These are phyloP conservation scores for Umbelopsis vinacea DNA, from an alignment of 192 early-diverging fungal genomes.

Conservation along the genomic window DNA sequence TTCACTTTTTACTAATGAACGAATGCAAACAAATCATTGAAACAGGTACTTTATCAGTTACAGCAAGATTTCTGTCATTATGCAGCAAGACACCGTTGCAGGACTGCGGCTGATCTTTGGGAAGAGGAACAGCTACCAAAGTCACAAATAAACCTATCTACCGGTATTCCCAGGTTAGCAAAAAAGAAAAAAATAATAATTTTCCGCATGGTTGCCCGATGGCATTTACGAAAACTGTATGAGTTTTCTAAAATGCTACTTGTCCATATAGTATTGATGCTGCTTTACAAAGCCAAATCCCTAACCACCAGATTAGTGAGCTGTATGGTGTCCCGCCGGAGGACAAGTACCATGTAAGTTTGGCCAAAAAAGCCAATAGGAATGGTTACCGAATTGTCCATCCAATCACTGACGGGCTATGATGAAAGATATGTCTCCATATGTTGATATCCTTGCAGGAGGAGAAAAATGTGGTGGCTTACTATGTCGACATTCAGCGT, in stretches of 20 bases:
- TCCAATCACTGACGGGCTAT: neutral
- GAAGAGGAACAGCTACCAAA: slow-evolving; percentile 6
- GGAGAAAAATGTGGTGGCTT: neutral
- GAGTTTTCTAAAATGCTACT: neutral
- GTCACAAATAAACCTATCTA: neutral
- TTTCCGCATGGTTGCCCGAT: neutral
- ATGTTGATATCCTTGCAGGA: neutral
- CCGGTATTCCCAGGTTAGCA: neutral
- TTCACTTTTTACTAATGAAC: neutral
- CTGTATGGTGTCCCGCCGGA: neutral
- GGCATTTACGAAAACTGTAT: neutral
- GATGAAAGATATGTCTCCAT: neutral
- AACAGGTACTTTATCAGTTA: neutral
- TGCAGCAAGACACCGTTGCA: neutral
- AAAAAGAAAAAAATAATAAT: neutral
- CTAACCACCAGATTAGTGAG: neutral
- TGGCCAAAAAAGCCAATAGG: neutral
- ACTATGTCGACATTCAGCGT: neutral
- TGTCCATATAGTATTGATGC: neutral
- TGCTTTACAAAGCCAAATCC: neutral
- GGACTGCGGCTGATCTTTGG: neutral
- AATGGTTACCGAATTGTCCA: neutral
- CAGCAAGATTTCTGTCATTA: slow-evolving; percentile 2
- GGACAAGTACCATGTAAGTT: neutral
- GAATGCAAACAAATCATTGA: too few species aligned